Evolutionary conservation across 371 early-diverging fungal genomes (phyloP).

Genomic region (Apophysomyces ossiformis): DNA sequence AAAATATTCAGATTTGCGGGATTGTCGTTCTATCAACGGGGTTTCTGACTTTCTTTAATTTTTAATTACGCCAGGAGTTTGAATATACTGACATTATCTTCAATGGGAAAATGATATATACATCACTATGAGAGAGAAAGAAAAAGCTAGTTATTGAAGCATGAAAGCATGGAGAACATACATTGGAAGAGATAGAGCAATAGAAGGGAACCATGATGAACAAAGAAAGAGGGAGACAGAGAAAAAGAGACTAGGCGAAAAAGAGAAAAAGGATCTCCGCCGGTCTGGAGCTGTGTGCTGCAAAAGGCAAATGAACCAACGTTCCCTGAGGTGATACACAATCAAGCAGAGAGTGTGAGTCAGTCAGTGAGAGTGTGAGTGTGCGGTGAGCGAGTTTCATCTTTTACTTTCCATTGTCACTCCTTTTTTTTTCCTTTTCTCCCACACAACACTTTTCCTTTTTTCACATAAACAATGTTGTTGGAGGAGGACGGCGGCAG

Average conservation of each 20-base stretch:
- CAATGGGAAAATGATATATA: neutral
- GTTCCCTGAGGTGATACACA: conserved; percentile 1
- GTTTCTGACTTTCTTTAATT: conserved; percentile 3
- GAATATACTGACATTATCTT: no score
- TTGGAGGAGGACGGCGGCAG: conserved; percentile 12
- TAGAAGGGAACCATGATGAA: neutral
- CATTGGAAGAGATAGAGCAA: neutral
- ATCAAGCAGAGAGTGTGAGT: neutral
- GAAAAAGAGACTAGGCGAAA: neutral
- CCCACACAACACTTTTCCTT: neutral
- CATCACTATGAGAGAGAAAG: neutral
- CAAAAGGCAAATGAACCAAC: conserved; percentile 3
- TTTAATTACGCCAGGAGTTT: neutral
- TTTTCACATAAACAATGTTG: neutral
- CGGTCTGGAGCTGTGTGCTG: conserved; percentile 3
- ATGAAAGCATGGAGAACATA: no score
- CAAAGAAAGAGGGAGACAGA: neutral
- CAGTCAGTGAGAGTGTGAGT: no score
- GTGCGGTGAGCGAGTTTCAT: no score
- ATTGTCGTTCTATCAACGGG: conserved; percentile 4
- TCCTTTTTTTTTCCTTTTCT: neutral
- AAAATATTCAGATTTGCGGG: conserved; percentile 4
- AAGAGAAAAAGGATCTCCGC: conserved; percentile 1
- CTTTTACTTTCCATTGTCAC: neutral
- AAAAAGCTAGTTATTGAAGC: neutral